Conservation (phyloP, 2,329 filamentous ascomycete genomes). For the Phaeophleospora eucalypticola region DNA sequence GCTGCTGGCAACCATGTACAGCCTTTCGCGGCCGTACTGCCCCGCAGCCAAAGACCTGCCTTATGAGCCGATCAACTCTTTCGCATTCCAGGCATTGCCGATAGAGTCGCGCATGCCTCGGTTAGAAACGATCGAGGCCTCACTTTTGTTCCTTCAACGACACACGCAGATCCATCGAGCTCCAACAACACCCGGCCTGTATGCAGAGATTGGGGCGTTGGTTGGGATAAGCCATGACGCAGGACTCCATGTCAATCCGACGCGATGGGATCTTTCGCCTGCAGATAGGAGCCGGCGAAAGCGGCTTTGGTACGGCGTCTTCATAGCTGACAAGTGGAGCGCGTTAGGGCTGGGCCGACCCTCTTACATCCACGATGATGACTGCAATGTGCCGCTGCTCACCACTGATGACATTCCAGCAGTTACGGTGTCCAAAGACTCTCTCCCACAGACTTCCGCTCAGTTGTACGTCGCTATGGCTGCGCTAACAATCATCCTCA, state of each 20-base stretch:
- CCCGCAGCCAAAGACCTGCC: constrained; percentile 10
- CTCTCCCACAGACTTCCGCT: constrained; percentile 14
- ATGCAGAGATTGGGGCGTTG: constrained; percentile 18
- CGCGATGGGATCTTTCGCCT: constrained; percentile 17
- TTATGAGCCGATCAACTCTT: constrained; percentile 12
- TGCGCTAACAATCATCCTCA: constrained; percentile 21
- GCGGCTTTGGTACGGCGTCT: constrained; percentile 22
- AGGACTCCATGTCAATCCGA: constrained; percentile 20
- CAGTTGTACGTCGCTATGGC: constrained; percentile 23
- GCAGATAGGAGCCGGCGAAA: constrained; percentile 16
- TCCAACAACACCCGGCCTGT: constrained; percentile 15
- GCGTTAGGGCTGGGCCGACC: constrained; percentile 21
- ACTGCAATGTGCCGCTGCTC: constrained; percentile 16
- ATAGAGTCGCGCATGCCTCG: constrained; percentile 17
- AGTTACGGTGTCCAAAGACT: constrained; percentile 14
- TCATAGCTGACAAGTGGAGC: constrained; percentile 20
- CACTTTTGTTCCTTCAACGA: constrained; percentile 18
- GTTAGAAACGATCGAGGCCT: constrained; percentile 21
- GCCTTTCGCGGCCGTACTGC: constrained; percentile 20
- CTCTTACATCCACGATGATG: constrained; percentile 19
- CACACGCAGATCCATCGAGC: constrained; percentile 15
- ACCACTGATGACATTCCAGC: constrained; percentile 14
- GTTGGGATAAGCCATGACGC: constrained; percentile 21
- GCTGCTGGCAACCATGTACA: constrained; percentile 21
- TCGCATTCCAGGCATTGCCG: constrained; percentile 19